A percentile compares a stretch with the other conserved stretches of the same genome.
These are phyloP conservation scores for Dryas alaskensis DNA, from an alignment of 306 rosid species.

Conservation along the genomic window DNA sequence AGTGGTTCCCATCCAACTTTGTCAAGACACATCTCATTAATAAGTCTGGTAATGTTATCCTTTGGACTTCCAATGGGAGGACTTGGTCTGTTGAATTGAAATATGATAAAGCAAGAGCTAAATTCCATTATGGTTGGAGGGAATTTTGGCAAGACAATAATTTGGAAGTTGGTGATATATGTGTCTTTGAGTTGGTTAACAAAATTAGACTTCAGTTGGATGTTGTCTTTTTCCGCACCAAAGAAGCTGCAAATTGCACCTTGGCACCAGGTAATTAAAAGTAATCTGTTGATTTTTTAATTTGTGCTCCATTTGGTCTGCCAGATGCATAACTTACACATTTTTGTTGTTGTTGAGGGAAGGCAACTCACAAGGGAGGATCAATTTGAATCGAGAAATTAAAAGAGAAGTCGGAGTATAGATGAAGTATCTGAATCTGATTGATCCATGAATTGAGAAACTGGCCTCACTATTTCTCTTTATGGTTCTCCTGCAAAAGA, in stretches of 20 bases:
- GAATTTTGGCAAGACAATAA: background rate
- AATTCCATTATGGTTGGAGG: constrained; percentile 1
- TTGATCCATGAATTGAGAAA: background rate
- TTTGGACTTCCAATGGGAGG: background rate
- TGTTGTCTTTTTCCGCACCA: background rate
- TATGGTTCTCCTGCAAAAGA: background rate
- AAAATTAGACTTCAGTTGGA: background rate
- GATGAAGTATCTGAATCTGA: background rate
- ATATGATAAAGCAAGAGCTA: background rate
- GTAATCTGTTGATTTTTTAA: no score
- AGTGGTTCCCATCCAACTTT: background rate
- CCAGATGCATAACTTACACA: no score
- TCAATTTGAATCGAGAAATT: no score
- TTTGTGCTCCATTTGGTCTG: no score
- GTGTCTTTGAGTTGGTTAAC: constrained; percentile 11
- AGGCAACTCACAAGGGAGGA: no score
- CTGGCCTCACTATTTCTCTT: no score
- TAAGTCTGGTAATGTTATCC: background rate
- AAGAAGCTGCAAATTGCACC: background rate
- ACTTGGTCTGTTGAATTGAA: background rate
- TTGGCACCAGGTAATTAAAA: no score
- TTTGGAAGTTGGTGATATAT: constrained; percentile 2
- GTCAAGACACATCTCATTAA: background rate
- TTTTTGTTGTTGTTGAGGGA: no score
- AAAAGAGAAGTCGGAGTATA: no score